These are phyloP conservation scores for Zopfia rhizophila DNA, from an alignment of 2,329 filamentous ascomycete genomes.

Conservation along the genomic window DNA sequence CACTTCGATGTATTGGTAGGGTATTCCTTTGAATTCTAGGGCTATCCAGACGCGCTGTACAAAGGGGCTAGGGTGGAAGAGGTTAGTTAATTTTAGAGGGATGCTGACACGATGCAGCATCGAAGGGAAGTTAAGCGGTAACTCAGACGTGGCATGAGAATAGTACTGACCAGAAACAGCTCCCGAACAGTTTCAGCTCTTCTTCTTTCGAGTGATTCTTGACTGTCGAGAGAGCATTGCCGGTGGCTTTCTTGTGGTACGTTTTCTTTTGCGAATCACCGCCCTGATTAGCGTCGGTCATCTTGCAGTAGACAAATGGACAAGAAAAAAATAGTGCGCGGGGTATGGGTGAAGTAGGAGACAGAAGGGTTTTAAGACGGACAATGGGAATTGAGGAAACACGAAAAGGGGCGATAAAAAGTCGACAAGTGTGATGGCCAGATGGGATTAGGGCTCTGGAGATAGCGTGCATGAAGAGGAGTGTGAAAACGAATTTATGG, in stretches of 20 bases:
- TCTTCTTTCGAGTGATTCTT: slow-evolving; percentile 75
- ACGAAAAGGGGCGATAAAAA: no score
- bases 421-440: no score
- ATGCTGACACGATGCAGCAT: not conserved
- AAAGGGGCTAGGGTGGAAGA: slow-evolving; percentile 69
- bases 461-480: no score
- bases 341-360: not conserved
- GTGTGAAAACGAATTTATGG: no score
- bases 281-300: slow-evolving; percentile 60
- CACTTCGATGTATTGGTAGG: slow-evolving; percentile 88
- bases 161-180: slow-evolving; percentile 78
- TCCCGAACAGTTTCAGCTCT: slow-evolving; percentile 80
- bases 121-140: slow-evolving; percentile 24
- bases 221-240: slow-evolving; percentile 74
- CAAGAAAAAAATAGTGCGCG: not conserved
- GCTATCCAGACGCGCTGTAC: slow-evolving; percentile 92
- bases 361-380: no score
- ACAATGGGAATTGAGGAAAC: no score
- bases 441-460: no score
- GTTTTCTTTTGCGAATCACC: slow-evolving; percentile 68
- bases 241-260: slow-evolving; percentile 77
- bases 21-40: slow-evolving; percentile 78
- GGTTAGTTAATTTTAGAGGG: slow-evolving; percentile 24
- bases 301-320: slow-evolving; percentile 39
- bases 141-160: not conserved